Evolutionary conservation across 2,329 filamentous ascomycete genomes (phyloP), one percentile per base, ranked within the genome.

Genomic region (Teratosphaeria epicoccoides): DNA sequence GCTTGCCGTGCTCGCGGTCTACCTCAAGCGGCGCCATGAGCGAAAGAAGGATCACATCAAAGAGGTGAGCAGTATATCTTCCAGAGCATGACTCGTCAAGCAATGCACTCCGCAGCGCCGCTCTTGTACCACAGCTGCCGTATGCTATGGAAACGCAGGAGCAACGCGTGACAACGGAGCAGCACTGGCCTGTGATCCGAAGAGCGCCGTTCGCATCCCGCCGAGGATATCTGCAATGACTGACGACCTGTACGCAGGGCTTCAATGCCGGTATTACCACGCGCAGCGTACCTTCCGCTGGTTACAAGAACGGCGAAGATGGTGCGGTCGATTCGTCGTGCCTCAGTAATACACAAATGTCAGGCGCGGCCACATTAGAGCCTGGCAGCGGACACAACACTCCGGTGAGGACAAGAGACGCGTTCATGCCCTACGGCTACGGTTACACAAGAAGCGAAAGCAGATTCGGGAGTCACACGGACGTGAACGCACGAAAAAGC

Each of bases 1-100:
- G 52, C 78, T 88, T 61, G 85, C 84, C 75, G 70, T 84, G 37
- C 75, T 79, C 17, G 84, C 83, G 37, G 80, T 83, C 63, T 79
- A 85, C 67, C 81, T 87, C 71, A 85, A 87, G 58, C 81, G 82
- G 52, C 83, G 84, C 58, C 85, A 90, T 68, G 74, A 88, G 57
- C 81, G 81, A 57, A 85, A 82, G 70, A 82, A 77, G 69, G 83
- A 86, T 61, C 51, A 57, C 17, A 62, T 64, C 49, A 56, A 50
- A 40, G 4, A 40, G 14, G 33, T 40, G 33, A 40, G 33, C 33
- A 40, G n/a, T n/a, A n/a, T n/a, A n/a, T n/a, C n/a, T n/a, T n/a
- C n/a, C n/a, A n/a, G n/a, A n/a, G n/a, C n/a, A n/a, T n/a, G n/a
- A n/a, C n/a, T n/a, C n/a, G n/a, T n/a, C n/a, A n/a, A n/a, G n/a